phyloP scores from a whole-genome alignment of 2,329 filamentous ascomycete genomes.

The Aurifilum marmelostoma region DNA sequence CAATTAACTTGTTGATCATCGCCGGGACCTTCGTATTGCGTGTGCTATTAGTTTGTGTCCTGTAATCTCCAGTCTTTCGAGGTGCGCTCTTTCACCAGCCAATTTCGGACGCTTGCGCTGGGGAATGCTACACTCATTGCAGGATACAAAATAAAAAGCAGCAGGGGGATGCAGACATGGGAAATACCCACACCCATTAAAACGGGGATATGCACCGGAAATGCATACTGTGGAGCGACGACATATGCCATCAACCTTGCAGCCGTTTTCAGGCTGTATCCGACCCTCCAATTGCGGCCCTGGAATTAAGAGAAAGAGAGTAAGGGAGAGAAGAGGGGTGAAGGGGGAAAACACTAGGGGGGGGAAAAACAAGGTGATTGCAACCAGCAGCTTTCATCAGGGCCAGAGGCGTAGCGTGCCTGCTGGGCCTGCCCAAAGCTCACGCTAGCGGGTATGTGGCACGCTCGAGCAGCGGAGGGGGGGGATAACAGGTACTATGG shows the following conservation, averaged over 20 bases:
- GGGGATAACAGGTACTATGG: background rate
- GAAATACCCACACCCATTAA: background rate
- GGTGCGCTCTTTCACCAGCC: constrained; percentile 1
- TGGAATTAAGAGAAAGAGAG: background rate
- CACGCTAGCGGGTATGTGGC: background rate
- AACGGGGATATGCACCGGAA: background rate
- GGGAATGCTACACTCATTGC: constrained; percentile 3
- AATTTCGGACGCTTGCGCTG: background rate
- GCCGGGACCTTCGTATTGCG: constrained; percentile 7
- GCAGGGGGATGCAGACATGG: background rate
- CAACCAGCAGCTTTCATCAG: background rate
- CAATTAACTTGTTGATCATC: constrained; percentile 9
- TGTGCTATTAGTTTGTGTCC: constrained; percentile 1
- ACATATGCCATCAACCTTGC: background rate
- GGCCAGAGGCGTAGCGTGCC: background rate
- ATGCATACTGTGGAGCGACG: too few species aligned
- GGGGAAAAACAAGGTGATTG: background rate
- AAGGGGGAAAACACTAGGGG: background rate
- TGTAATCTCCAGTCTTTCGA: constrained; percentile 7
- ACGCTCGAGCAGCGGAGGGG: background rate
- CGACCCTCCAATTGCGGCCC: constrained; percentile 3
- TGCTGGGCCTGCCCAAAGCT: background rate
- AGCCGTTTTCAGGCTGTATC: background rate
- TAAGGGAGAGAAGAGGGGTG: too few species aligned
- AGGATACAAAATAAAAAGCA: background rate